Conservation (phyloP, 495 filamentous ascomycete species). For the Stereocaulon alpinum region DNA sequence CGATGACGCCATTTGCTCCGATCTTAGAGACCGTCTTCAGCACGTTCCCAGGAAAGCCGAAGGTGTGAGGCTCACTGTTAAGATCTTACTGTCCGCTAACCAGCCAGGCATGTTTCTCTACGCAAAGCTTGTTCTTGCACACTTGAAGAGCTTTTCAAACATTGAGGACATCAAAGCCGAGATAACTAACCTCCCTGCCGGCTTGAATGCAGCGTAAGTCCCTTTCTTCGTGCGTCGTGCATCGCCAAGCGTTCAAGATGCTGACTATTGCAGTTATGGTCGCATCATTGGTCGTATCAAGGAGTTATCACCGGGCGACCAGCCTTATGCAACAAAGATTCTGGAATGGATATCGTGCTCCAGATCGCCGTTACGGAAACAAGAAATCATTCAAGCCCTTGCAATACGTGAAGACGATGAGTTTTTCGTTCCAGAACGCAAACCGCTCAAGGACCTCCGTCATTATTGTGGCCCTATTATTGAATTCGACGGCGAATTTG, state of each 20-base stretch:
- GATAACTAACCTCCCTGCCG: background rate
- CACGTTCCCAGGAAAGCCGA: background rate
- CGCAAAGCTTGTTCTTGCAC: constrained; percentile 3
- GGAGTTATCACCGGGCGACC: background rate
- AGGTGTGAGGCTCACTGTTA: background rate
- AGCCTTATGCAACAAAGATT: background rate
- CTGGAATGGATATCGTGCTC: constrained; percentile 6
- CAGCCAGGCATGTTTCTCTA: constrained; percentile 5
- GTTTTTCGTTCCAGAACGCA: background rate
- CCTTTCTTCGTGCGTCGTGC: background rate
- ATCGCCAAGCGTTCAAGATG: background rate
- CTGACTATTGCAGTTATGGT: constrained; percentile 4
- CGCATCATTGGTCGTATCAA: constrained; percentile 3
- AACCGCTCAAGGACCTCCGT: background rate
- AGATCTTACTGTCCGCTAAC: background rate
- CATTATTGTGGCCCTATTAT: constrained; percentile 5
- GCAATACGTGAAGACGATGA: background rate
- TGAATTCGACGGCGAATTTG: background rate
- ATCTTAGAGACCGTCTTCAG: background rate
- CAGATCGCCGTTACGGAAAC: background rate
- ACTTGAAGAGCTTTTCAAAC: background rate
- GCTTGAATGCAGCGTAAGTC: constrained; percentile 2
- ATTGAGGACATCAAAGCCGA: background rate
- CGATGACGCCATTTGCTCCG: background rate
- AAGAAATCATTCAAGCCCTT: constrained; percentile 4